Evolutionary conservation across 768 basidiomycete species (phyloP), one percentile per base, ranked within the genome.

Genomic region (Auricularia sp.): DNA sequence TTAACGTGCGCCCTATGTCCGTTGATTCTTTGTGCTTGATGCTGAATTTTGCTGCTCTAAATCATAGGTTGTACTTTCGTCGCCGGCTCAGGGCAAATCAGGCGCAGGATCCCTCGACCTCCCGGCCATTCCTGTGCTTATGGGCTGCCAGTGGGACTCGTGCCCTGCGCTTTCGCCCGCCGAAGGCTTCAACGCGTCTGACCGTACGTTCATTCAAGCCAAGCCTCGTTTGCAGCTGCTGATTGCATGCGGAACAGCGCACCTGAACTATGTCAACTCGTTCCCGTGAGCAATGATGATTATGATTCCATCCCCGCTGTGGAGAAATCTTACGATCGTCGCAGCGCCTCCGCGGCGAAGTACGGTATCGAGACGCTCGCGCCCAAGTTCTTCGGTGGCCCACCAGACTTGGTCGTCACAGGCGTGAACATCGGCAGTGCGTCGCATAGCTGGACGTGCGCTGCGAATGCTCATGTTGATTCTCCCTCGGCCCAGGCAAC

Each of bases 341-440:
- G 44, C 35, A 78, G 77, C 3, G 79, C 77, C 35, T 76, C 78
- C 64, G 77, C 74, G 47, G 76, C 74, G 24, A 69, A 71, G 3
- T 76, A 69, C 64, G 82, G 82, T 2, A 81, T 84, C 37, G 75
- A 82, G 66, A 80, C 78, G 1, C 70, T 81, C 18, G 75, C 79
- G 1, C 80, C 80, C 0, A 65, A 75, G 64, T 77, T 80, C 68
- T 81, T 79, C 65, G 65, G 58, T 37, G 69, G 72, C 16, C 66
- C 73, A 18, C 75, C 82, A 1, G 81, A 82, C 63, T 72, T 84
- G 35, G 77, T 81, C 7, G 75, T 83, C 36, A 76, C 75, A 65
- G 82, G 82, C 0, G 76, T 79, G 0, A 83, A 83, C 68, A 74
- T 80, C 21, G 79, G 80, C 62, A 76, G 79, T 78, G 64, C 69